Evolutionary conservation across 768 basidiomycete genomes (phyloP), one percentile per base, ranked within the genome.

Genomic region (Thelephora ganbajun): DNA sequence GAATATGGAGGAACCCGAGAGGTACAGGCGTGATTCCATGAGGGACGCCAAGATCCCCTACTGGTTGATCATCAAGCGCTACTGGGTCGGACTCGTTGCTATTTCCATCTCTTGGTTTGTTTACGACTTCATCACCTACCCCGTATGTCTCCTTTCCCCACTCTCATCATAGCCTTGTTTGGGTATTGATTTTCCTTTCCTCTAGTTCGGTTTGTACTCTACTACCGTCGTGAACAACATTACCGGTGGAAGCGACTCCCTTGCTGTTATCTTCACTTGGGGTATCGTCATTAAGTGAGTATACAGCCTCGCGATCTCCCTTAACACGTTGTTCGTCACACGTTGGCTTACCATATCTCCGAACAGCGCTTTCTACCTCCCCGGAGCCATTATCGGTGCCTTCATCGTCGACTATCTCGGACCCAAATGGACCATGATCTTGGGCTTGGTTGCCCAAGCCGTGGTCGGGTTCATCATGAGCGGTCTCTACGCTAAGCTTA

Each of bases 381-480:
- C 76, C 53, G 79, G 76, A 30, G 83, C 83, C 1, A 49, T 89
- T 47, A 62, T 73, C 23, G 86, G 87, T 20, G 85, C 88, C 5
- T 81, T 89, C 56, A 61, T 80, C 13, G 73, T 88, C 23, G 87
- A 90, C 56, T 72, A 73, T 54, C 57, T 91, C 45, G 84, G 84
- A 0, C 81, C 89, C 6, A 87, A 83, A 62, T 67, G 69, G 43
- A 80, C 79, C 3, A 83, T 87, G 83, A 86, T 88, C 53, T 54
- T 58, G 22, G 85, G 86, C 41, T 70, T 88, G 9, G 35, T 86
- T 22, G 54, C 63, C 20, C 86, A 89, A 60, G 79, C 83, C 2
- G 44, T 85, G 52, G 67, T 86, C 43, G 87, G 93, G 5, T 96
- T 96, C 65, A 76, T 89, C 61, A 87, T 97, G 82, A 85, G 85